Base-by-base conservation (phyloP, 805 yeast species). In the Nakazawaea wickerhamii region DNA sequence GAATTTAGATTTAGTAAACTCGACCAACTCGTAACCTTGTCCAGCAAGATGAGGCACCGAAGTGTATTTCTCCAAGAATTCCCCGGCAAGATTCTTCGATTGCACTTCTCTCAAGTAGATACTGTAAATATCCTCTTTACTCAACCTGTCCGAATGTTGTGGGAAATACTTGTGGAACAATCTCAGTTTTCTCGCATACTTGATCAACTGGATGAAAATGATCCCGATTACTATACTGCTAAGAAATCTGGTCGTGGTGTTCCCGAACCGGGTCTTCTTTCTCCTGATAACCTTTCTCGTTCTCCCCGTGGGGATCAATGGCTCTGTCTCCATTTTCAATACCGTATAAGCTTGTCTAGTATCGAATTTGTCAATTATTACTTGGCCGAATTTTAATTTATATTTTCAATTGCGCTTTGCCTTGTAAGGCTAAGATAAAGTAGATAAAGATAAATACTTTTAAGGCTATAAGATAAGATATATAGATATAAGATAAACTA, bases 1-100 rank as follows among this genome's bases (percentile, higher is more conserved):
- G 50, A 80, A 78, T 58, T 77, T 75, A 13, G 62, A 64, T 22
- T 65, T 64, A 2, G 90, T 81, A 73, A 79, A 84, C 41, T 81
- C 64, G 18, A 71, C 80, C 43, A 75, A 57, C 28, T 57, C 70
- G 23, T 58, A 50, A 46, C 70, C 71, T 11, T 73, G 65, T 4
- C 83, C 83, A 4, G 85, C 82, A 47, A 80, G 59, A 54, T 81
- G 86, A 2, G 80, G 70, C 21, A 67, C 68, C 4, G 64, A 46
- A 1, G 85, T 73, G 52, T 77, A 79, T 23, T 58, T 61, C 36
- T 70, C 48, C 4, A 75, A 65, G 83, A 84, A 81, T 14, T 75
- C 63, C 0, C 73, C 68, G 6, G 81, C 80, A 23, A 51, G 46
- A 38, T 68, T 68, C 27, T 43, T 36, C 5, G 53, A 48, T 31